Conservation (phyloP, 805 yeast genomes). For the Ogataea ramenticola region DNA sequence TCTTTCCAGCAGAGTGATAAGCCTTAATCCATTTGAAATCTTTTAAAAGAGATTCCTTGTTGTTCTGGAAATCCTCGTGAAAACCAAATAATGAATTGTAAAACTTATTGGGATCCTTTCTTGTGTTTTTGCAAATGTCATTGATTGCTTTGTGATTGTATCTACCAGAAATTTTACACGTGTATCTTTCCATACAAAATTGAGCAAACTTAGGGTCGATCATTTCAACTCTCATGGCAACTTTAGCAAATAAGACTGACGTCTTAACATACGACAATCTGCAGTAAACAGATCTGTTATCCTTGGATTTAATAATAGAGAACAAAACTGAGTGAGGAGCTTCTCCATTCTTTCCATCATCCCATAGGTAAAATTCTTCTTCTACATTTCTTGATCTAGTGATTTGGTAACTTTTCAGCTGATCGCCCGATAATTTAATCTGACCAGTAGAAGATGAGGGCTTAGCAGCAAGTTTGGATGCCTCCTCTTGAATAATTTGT, state of each 20-base stretch:
- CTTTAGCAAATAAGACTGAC: background rate
- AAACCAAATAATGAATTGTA: background rate
- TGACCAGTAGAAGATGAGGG: no score
- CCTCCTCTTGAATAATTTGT: no score
- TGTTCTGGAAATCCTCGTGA: background rate
- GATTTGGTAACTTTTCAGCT: no score
- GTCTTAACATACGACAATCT: background rate
- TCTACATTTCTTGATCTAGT: no score
- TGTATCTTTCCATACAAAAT: background rate
- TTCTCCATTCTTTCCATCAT: background rate
- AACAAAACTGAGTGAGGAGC: background rate
- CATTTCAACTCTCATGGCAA: background rate
- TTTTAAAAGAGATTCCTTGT: background rate
- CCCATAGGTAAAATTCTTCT: background rate
- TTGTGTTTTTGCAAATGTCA: background rate
- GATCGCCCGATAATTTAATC: no score
- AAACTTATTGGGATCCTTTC: background rate
- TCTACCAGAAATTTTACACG: background rate
- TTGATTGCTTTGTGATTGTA: background rate
- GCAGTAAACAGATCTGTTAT: background rate
- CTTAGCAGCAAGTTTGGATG: no score
- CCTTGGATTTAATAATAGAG: background rate
- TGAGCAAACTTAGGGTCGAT: background rate
- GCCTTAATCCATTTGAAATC: no score
- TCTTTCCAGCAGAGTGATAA: no score